phyloP scores from a whole-genome alignment of 345 rosid species.

The Gossypium herbaceum region DNA sequence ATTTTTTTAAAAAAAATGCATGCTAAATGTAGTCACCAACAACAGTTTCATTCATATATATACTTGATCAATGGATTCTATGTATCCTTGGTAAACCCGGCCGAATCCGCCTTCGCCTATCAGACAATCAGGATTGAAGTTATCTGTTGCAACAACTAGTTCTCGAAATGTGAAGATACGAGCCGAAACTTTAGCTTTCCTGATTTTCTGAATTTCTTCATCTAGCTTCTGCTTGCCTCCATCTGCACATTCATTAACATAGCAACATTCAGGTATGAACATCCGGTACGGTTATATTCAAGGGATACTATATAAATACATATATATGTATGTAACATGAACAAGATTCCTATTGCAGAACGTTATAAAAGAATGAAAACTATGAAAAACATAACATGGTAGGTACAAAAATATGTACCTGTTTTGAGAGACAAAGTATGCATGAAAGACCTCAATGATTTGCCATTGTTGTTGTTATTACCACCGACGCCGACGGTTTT shows the following conservation, averaged over 20 bases:
- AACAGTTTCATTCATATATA: not conserved
- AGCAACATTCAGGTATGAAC: not conserved
- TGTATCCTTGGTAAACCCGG: conserved; percentile 51
- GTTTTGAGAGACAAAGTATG: conserved; percentile 24
- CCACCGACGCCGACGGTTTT: not conserved
- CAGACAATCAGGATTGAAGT: conserved; percentile 42
- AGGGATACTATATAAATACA: not conserved
- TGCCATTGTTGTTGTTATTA: not conserved
- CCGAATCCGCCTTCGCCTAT: conserved; percentile 75
- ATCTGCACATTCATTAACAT: conserved; percentile 26
- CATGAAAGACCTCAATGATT: conserved; percentile 23
- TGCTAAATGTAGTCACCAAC: too few relatives aligned
- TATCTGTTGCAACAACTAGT: conserved; percentile 43
- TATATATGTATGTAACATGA: not conserved
- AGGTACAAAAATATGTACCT: conserved; percentile 17
- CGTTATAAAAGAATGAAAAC: not conserved
- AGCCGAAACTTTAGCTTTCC: conserved; percentile 34
- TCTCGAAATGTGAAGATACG: conserved; percentile 41
- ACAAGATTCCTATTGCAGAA: not conserved
- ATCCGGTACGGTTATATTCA: not conserved
- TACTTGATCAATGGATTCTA: conserved; percentile 36
- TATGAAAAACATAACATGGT: not conserved
- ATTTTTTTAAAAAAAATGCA: too few relatives aligned
- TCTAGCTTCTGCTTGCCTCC: conserved; percentile 38
- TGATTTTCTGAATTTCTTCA: conserved; percentile 45